phyloP scores from a whole-genome alignment of 2,329 filamentous ascomycete species.

The Blastomyces gilchristii region DNA sequence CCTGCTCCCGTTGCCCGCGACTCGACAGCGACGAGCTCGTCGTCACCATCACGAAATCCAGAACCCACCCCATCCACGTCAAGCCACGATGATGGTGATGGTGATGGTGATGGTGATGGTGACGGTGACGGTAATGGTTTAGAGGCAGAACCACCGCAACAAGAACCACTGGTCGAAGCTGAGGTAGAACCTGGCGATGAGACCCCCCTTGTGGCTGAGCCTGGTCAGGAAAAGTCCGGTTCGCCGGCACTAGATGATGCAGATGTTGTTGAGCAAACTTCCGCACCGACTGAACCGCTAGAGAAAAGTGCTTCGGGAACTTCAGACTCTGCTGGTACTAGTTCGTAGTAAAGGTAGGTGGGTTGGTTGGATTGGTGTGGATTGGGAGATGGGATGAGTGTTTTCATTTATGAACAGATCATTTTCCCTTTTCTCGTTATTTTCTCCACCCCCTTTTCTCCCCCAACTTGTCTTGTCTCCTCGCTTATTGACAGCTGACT shows the following conservation, averaged over 20 bases:
- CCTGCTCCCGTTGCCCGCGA: background rate
- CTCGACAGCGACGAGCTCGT: background rate
- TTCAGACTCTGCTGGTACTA: background rate
- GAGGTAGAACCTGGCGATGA: slow-evolving; percentile 2
- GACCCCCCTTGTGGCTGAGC: background rate
- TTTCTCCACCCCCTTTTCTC: background rate
- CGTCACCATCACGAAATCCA: background rate
- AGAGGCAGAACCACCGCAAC: background rate
- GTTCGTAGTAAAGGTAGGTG: background rate
- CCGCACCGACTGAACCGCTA: slow-evolving; percentile 18
- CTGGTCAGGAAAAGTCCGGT: background rate
- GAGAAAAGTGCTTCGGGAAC: slow-evolving; percentile 21
- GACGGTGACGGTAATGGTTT: background rate
- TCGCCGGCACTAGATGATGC: slow-evolving; percentile 15
- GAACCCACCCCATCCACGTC: background rate
- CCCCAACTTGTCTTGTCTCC: too few species aligned
- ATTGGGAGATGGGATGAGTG: background rate
- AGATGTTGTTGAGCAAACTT: slow-evolving; percentile 17
- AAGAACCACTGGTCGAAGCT: slow-evolving; percentile 10
- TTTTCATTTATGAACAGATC: background rate
- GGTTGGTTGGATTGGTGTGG: background rate
- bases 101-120: background rate
- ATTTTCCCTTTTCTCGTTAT: background rate
- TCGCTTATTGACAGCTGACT: background rate
- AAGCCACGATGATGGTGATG: background rate